Evolutionary conservation across 2,329 filamentous ascomycete species (phyloP), one percentile per base, ranked within the genome.

Genomic region (Trichoderma breve): DNA sequence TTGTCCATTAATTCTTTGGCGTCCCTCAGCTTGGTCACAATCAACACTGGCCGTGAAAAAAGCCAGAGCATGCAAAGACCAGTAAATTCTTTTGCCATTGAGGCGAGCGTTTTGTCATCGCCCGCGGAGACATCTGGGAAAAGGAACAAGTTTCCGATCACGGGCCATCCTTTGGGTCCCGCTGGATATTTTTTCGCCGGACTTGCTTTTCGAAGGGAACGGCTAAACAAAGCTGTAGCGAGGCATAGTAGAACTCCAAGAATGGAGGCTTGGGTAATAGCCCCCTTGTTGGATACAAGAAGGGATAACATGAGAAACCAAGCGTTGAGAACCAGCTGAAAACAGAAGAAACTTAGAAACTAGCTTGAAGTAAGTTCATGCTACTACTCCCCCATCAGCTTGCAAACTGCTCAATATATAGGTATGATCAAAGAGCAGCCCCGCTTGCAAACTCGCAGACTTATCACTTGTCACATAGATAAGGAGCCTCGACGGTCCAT

Each of bases 161-260:
- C 12, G 4, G 68, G 68, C 68, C 68, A 71, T 71, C 47, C 47
- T 26, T 64, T 64, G 9, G 68, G 68, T 18, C 68, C 68, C 26
- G 47, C 3, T 9, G 68, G 68, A 58, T 55, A 64, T 8, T 55
- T 58, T 36, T 43, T 69, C 5, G 18, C 51, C 28, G 12, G 36
- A 11, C 8, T 53, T n/a, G 9, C 28, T 51, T 32, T 28, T 9
- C 51, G 24, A 28, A 57, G 11, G 24, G 36, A 34, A 21, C 24
- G 51, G 30, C 36, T 67, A 11, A 57, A 6, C 14, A 67, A 11
- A 14, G 32, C 64, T 26, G 47, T 67, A n/a, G n/a, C 51, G 6
- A 67, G 51, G 28, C 64, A 67, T n/a, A 67, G 14, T 9, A 67
- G 8, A n/a, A 67, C 7, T 36, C 47, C 64, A 18, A 57, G 6